These are phyloP conservation scores for Gracilaria caudata DNA, from an alignment of 23 red algal genomes.

Conservation along the genomic window DNA sequence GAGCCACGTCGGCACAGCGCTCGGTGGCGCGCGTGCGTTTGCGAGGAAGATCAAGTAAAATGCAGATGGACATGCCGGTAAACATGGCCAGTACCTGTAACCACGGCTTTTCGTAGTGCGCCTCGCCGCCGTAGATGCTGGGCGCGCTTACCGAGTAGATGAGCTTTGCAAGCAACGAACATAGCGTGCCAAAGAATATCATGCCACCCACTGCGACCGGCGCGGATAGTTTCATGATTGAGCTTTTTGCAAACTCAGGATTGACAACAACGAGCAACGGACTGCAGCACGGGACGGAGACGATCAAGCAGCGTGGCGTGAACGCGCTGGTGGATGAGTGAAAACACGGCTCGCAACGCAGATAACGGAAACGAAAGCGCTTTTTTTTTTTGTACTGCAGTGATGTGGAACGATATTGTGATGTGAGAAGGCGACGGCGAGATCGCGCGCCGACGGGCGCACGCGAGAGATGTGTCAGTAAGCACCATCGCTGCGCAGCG, in stretches of 20 bases:
- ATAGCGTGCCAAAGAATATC: slow-evolving; percentile 76
- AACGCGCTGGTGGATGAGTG: too few species aligned
- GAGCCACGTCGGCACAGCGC: background rate
- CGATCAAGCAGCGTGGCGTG: too few species aligned
- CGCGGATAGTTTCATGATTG: slow-evolving; percentile 38
- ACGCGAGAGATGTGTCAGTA: too few species aligned
- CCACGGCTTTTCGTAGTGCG: slow-evolving; percentile 87
- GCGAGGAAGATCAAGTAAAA: slow-evolving; percentile 70
- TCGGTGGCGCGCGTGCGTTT: background rate
- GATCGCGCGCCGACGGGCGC: background rate
- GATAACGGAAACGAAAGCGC: background rate
- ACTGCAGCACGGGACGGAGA: too few species aligned
- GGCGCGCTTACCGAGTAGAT: slow-evolving; percentile 78
- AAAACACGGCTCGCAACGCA: background rate
- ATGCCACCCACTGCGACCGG: slow-evolving; percentile 68
- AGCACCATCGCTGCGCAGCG: too few species aligned
- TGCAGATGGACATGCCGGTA: slow-evolving; percentile 87
- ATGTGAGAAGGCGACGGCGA: background rate
- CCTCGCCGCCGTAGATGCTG: slow-evolving; percentile 59
- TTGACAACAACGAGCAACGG: too few species aligned
- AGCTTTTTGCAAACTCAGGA: too few species aligned
- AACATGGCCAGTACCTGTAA: slow-evolving; percentile 94
- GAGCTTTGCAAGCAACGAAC: slow-evolving; percentile 87
- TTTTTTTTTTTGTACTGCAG: background rate
- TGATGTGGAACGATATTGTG: too few species aligned